Evolutionary conservation across 352 stramenopile genomes (phyloP), one percentile per base, ranked within the genome.

Genomic region (Globisporangium alternatum): DNA sequence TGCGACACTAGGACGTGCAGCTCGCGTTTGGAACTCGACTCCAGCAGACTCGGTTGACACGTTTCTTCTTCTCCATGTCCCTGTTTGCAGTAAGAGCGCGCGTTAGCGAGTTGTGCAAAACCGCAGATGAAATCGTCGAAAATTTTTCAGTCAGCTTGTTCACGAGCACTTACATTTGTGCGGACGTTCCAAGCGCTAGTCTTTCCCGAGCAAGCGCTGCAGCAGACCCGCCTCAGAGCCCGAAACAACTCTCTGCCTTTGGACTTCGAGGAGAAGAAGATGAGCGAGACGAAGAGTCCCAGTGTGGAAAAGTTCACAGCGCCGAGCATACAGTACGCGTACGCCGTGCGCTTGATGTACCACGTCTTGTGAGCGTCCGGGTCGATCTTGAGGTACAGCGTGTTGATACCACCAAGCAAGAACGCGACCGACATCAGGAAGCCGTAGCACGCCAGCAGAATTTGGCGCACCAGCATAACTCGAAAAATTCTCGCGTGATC

Each of bases 231-330:
- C 39, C 44, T 52, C 8, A 72, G 30, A 37, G 39, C 37, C n/a
- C 47, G 33, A 25, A 57, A 25, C 15, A 69, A 44, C 10, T 62
- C 62, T n/a, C 44, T 44, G 0, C 44, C 62, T 21, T 61, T 61
- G 33, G 54, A 60, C n/a, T 70, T 67, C 13, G 67, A 70, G 22
- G 57, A 68, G 57, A 71, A 75, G 49, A 75, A 77, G 45, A 77
- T 72, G 35, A 70, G 12, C 10, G 70, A 67, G 22, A 77, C 70
- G 28, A 74, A 69, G 17, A 77, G 44, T 3, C 70, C 70, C 19
- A 77, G 67, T 17, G 70, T 75, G 30, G 70, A 62, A 28, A 77
- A 77, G 52, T 71, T 75, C 45, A 77, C 62, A 2, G 70, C 70
- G 35, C 70, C 69, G 53, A 69, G 58, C 56, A 77, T 77, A 45